Conservation (phyloP, 1,284 basidiomycete species). For the Melampsora abietis-canadensis region DNA sequence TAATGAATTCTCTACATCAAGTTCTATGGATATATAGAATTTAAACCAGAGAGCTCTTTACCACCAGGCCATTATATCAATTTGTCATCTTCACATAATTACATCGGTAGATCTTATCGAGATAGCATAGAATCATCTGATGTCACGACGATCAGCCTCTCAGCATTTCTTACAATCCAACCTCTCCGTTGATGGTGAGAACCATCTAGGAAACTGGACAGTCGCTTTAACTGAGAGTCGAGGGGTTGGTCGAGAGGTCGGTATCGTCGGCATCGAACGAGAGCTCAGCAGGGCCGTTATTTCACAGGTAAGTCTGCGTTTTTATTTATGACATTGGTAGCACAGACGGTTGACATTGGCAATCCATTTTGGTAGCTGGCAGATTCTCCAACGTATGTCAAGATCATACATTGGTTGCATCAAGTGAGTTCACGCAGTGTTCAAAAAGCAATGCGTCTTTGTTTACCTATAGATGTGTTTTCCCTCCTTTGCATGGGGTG, state of each 20-base stretch:
- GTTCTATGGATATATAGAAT: too few relatives aligned
- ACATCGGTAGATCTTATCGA: too few relatives aligned
- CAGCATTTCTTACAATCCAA: neutral
- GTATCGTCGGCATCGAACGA: conserved; percentile 46
- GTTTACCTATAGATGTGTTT: neutral
- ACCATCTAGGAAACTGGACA: conserved; percentile 43
- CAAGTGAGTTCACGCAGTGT: conserved; percentile 21
- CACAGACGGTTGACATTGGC: neutral
- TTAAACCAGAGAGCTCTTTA: too few relatives aligned
- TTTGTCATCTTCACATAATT: too few relatives aligned
- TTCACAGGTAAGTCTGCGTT: conserved; percentile 45
- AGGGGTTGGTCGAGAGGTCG: conserved; percentile 47
- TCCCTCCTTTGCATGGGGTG: neutral
- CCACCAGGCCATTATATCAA: too few relatives aligned
- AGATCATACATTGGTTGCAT: conserved; percentile 42
- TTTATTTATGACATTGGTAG: neutral
- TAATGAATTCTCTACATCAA: too few relatives aligned
- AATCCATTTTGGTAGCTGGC: conserved; percentile 19
- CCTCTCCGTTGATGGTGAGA: conserved; percentile 2
- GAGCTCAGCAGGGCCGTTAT: conserved; percentile 45
- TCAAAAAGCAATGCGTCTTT: too few relatives aligned
- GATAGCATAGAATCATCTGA: too few relatives aligned
- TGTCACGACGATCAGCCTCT: neutral
- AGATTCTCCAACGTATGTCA: conserved; percentile 39
- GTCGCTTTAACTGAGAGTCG: conserved; percentile 47